Base-by-base conservation (phyloP, 2,329 filamentous ascomycete species). In the Fusarium sulawesiense region DNA sequence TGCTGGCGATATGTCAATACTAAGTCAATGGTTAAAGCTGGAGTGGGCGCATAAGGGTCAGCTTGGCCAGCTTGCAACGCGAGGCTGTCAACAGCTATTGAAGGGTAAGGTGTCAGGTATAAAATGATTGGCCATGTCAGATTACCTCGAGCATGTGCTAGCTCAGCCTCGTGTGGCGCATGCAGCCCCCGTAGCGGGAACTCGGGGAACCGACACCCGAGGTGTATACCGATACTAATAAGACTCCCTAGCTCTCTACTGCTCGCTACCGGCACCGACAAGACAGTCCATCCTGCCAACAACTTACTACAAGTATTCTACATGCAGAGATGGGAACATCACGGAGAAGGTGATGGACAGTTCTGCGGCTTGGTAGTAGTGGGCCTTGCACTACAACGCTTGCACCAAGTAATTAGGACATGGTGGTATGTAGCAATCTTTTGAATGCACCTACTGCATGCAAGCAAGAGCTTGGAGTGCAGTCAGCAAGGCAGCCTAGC, bases 21-120 rank as follows among this genome's bases (percentile, higher is more conserved):
- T 27, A 40, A 67, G 60, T 57, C 62, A 54, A 44, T 49, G 53
- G 34, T 30, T 53, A 49, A 72, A 62, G 70, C 66, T 74, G 62
- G 45, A 48, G 54, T 71, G 47, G 48, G 48, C 32, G 55, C 56
- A 63, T 64, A 63, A 72, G 56, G 64, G 64, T 65, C 64, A 71
- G 60, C 68, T 73, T 75, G 60, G 71, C 70, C 71, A 75, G 73
- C 73, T 75, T 76, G 72, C 73, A 75, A 64, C 40, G 73, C 73
- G 64, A 75, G 73, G 73, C 70, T 75, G 58, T 60, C 27, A 32
- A 65, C 32, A 41, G 42, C 60, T 60, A 63, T 64, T 51, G 34
- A 59, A 50, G 46, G 51, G 56, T 45, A 51, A 51, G 56, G 27
- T 58, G 29, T 37, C 37, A 44, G 50, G 50, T 42, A 45, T 23